Evolutionary conservation across 352 stramenopile species (phyloP).

Genomic region (Phytophthora citricola): DNA sequence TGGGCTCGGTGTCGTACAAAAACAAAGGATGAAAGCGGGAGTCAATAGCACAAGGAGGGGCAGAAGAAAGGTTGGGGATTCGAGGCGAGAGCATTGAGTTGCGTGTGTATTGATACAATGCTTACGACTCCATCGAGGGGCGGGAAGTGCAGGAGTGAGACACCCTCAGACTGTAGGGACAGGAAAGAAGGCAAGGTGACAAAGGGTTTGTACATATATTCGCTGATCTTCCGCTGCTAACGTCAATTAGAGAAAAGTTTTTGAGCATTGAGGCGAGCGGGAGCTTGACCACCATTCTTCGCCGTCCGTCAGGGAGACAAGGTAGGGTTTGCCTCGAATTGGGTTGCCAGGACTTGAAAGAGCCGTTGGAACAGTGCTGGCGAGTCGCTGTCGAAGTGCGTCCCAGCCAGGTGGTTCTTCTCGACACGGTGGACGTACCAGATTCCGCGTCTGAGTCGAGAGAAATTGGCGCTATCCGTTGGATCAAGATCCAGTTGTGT

Average conservation of each 20-base stretch:
- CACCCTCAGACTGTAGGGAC: slow-evolving; percentile 30
- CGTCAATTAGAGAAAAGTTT: slow-evolving; percentile 35
- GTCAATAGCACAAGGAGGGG: slow-evolving; percentile 29
- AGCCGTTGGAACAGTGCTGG: slow-evolving; percentile 63
- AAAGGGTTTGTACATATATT: slow-evolving; percentile 51
- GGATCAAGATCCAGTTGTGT: slow-evolving; percentile 25
- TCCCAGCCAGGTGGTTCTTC: slow-evolving; percentile 76
- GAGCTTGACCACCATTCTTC: slow-evolving; percentile 17
- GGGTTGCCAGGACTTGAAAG: slow-evolving; percentile 55
- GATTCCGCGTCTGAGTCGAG: slow-evolving; percentile 21
- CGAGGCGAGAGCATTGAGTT: slow-evolving; percentile 17
- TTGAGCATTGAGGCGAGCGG: slow-evolving; percentile 24
- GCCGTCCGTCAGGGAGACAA: slow-evolving; percentile 3
- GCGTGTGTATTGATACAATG: slow-evolving; percentile 21
- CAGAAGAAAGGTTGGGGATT: slow-evolving; percentile 26
- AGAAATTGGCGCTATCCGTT: slow-evolving; percentile 15
- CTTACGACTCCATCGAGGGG: slow-evolving; percentile 19
- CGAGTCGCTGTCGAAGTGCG: slow-evolving; percentile 64
- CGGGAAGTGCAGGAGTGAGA: slow-evolving; percentile 23
- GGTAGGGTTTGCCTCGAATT: slow-evolving; percentile 42
- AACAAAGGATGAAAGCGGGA: slow-evolving; percentile 17
- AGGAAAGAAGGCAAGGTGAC: slow-evolving; percentile 31
- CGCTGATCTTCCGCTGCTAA: slow-evolving; percentile 32
- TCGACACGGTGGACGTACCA: slow-evolving; percentile 79
- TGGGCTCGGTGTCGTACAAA: slow-evolving; percentile 6